Conservation (phyloP, 306 rosid species). For the Trifolium pratense region DNA sequence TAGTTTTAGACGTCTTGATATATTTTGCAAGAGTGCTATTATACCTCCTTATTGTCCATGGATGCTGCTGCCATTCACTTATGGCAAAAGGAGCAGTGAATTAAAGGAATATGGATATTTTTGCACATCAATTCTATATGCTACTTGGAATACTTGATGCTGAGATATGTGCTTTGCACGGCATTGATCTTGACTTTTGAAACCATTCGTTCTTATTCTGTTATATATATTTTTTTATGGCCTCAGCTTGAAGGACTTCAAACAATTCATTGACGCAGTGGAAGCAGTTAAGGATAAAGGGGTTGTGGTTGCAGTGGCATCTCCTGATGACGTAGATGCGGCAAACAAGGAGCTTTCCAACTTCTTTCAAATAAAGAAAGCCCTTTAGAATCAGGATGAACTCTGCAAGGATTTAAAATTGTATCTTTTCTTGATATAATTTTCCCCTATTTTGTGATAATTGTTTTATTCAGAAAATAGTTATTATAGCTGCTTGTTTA, state of each 20-base stretch:
- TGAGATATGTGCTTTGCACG: slow-evolving; percentile 14
- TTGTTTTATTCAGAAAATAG: neutral
- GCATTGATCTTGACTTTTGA: neutral
- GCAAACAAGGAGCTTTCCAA: slow-evolving; percentile 66
- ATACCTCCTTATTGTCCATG: slow-evolving; percentile 29
- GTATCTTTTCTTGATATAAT: slow-evolving; percentile 10
- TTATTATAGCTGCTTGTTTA: neutral
- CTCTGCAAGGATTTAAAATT: neutral
- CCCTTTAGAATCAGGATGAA: slow-evolving; percentile 53
- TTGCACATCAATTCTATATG: slow-evolving; percentile 35
- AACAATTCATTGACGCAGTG: slow-evolving; percentile 67
- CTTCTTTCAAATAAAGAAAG: slow-evolving; percentile 88
- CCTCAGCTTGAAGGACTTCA: slow-evolving; percentile 88
- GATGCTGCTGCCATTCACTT: slow-evolving; percentile 13
- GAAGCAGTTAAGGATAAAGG: slow-evolving; percentile 86
- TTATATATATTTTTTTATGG: slow-evolving; percentile 5
- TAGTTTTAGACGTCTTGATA: slow-evolving; percentile 23
- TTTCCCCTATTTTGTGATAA: slow-evolving; percentile 8
- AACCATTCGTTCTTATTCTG: slow-evolving; percentile 11
- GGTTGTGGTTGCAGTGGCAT: slow-evolving; percentile 93
- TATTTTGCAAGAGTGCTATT: neutral
- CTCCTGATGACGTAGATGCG: slow-evolving; percentile 79
- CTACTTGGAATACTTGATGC: slow-evolving; percentile 9
- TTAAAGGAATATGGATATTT: slow-evolving; percentile 21
- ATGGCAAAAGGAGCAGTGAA: neutral